Percentiles rank a stretch among this genome's conserved stretches.
Evolutionary conservation across 75 land plant species (phyloP).

Genomic region (Sequoiadendron giganteum): DNA sequence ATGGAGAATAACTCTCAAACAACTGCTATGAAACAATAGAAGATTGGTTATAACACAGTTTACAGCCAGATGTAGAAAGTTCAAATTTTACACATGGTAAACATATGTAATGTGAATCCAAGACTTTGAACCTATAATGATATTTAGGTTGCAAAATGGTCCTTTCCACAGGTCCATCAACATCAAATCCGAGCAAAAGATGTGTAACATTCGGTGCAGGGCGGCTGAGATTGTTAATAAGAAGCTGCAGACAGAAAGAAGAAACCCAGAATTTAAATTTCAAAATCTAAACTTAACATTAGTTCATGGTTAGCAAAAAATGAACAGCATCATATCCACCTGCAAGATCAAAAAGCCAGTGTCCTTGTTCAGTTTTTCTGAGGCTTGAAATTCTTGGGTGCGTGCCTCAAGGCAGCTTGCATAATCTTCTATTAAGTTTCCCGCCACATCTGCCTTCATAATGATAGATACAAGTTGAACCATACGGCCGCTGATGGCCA

Average conservation of each 20-base stretch:
- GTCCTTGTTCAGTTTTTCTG: constrained; percentile 75
- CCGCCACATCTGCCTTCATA: constrained; percentile 69
- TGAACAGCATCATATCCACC: constrained; percentile 34
- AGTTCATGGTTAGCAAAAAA: not conserved
- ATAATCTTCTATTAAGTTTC: constrained; percentile 81
- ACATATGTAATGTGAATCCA: not conserved
- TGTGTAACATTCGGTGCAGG: constrained; percentile 93
- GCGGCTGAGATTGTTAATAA: constrained; percentile 72
- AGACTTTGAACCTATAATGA: constrained; percentile 64
- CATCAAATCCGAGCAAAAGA: constrained; percentile 80
- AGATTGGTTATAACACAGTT: not conserved
- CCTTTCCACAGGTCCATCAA: constrained; percentile 72
- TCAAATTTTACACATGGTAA: not conserved
- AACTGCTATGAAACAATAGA: constrained; percentile 46
- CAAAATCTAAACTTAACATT: not conserved
- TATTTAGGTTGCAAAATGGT: constrained; percentile 89
- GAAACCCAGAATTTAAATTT: not conserved
- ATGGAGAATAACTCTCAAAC: constrained; percentile 86
- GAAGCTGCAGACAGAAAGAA: constrained; percentile 57
- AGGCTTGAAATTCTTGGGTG: constrained; percentile 54
- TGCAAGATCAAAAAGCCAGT: constrained; percentile 86
- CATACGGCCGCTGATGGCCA: constrained; percentile 69
- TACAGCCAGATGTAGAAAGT: not conserved
- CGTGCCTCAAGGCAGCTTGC: constrained; percentile 89
- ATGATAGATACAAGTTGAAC: constrained; percentile 83